phyloP scores from a whole-genome alignment of 2,329 filamentous ascomycete species.

The Cladosporium sp. region DNA sequence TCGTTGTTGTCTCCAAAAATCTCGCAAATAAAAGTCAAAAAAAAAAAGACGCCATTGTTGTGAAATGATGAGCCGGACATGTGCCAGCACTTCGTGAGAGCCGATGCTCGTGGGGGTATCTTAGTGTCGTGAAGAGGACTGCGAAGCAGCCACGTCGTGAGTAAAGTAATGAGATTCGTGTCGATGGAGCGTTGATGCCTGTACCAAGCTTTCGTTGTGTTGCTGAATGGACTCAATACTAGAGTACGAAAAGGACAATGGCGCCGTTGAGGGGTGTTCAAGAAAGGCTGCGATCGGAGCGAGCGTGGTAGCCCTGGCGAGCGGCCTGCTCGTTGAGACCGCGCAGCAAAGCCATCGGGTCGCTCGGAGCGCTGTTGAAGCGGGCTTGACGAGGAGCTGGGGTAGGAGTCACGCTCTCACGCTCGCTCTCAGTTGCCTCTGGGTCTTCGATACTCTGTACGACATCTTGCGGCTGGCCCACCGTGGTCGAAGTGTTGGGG shows the following conservation, averaged over 20 bases:
- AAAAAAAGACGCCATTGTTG: background rate
- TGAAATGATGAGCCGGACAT: background rate
- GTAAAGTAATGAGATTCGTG: background rate
- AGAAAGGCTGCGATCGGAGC: background rate
- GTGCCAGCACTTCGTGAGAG: background rate
- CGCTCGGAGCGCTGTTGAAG: background rate
- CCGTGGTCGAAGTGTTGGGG: background rate
- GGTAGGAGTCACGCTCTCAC: background rate
- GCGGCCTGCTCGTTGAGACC: background rate
- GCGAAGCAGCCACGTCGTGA: background rate
- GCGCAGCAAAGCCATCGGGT: slow-evolving; percentile 9
- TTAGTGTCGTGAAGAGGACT: background rate
- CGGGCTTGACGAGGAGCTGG: background rate
- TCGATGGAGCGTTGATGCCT: background rate
- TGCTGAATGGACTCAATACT: background rate
- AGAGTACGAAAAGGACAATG: background rate
- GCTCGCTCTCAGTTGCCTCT: slow-evolving; percentile 37
- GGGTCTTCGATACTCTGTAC: slow-evolving; percentile 4
- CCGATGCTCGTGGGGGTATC: slow-evolving; percentile 1
- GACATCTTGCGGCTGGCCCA: background rate
- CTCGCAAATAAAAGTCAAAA: background rate
- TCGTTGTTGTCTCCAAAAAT: background rate
- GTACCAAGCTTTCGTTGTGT: background rate
- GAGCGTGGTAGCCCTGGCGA: background rate
- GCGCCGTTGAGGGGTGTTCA: background rate